These are phyloP conservation scores for Phytophthora podocarpi DNA, from an alignment of 352 stramenopile genomes.

Conservation along the genomic window DNA sequence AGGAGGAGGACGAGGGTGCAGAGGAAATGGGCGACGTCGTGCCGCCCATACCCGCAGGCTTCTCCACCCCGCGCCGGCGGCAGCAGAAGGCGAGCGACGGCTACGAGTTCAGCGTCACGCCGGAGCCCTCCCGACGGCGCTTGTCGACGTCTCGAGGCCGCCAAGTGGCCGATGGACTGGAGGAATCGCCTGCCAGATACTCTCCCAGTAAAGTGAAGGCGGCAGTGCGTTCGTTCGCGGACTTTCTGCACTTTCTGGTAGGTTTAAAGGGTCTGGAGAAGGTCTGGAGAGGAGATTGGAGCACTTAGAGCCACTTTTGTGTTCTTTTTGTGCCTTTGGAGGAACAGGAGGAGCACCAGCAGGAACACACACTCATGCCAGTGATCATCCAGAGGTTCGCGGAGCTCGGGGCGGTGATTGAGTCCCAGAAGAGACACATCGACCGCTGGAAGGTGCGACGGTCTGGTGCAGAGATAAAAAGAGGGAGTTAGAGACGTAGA, in stretches of 20 bases:
- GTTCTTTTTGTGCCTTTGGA: slow-evolving; percentile 44
- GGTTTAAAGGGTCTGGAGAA: background rate
- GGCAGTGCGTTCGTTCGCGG: slow-evolving; percentile 82
- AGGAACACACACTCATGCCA: slow-evolving; percentile 76
- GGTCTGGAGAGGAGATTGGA: background rate
- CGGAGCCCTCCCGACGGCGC: slow-evolving; percentile 39
- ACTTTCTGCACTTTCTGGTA: slow-evolving; percentile 87
- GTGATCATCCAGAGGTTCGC: slow-evolving; percentile 79
- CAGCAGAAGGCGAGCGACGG: slow-evolving; percentile 20
- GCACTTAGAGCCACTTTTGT: slow-evolving; percentile 45
- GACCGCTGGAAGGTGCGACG: slow-evolving; percentile 78
- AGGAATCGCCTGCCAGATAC: slow-evolving; percentile 67
- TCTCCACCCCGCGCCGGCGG: slow-evolving; percentile 41
- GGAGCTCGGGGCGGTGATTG: slow-evolving; percentile 79
- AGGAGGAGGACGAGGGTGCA: slow-evolving; percentile 19
- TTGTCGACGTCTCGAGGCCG: slow-evolving; percentile 38
- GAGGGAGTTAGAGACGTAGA: background rate
- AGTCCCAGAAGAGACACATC: slow-evolving; percentile 87
- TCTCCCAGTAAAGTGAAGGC: slow-evolving; percentile 74
- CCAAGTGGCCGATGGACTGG: slow-evolving; percentile 29
- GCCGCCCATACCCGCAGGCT: slow-evolving; percentile 8
- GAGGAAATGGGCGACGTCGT: slow-evolving; percentile 20
- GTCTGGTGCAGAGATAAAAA: background rate
- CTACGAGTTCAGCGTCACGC: slow-evolving; percentile 71
- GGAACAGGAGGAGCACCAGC: slow-evolving; percentile 83